A percentile compares a stretch with the other conserved stretches of the same genome.
These are phyloP conservation scores for Boletus vinaceobasis DNA, from an alignment of 768 basidiomycete species.

Conservation along the genomic window DNA sequence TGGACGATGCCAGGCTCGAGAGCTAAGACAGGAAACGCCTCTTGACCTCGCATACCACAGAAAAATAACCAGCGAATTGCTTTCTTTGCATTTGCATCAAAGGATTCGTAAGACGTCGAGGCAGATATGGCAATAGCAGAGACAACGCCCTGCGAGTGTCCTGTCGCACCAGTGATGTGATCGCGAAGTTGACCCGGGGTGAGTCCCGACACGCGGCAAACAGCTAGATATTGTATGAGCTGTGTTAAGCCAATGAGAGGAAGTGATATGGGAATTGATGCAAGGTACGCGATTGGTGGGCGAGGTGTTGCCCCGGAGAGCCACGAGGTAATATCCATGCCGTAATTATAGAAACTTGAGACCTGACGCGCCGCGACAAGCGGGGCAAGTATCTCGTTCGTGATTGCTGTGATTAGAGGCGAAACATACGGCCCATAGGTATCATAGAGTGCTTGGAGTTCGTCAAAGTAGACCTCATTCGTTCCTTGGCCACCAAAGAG, in stretches of 20 bases:
- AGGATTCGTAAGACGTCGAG: constrained; percentile 71
- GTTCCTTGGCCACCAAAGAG: constrained; percentile 97
- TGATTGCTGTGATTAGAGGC: constrained; percentile 62
- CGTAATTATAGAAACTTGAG: constrained; percentile 69
- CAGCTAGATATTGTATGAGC: constrained; percentile 85
- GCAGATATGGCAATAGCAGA: constrained; percentile 89
- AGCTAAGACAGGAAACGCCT: constrained; percentile 89
- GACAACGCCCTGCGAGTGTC: constrained; percentile 96
- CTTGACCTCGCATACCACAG: constrained; percentile 88
- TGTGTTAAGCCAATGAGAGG: constrained; percentile 97
- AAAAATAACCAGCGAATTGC: constrained; percentile 92
- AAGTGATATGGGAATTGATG: constrained; percentile 89
- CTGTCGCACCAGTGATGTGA: constrained; percentile 82
- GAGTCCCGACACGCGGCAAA: constrained; percentile 70
- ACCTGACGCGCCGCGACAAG: constrained; percentile 57
- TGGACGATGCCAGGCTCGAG: constrained; percentile 85
- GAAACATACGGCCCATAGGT: constrained; percentile 86
- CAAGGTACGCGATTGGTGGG: constrained; percentile 82
- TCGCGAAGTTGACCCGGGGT: constrained; percentile 78
- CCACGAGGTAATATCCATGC: constrained; percentile 83
- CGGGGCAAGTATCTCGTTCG: constrained; percentile 65
- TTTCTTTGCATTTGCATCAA: constrained; percentile 72
- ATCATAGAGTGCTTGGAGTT: constrained; percentile 87
- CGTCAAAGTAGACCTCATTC: constrained; percentile 98
- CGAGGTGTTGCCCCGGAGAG: constrained; percentile 65